Conservation (phyloP, 257 asterid genomes). For the Leonotis leonurus region DNA sequence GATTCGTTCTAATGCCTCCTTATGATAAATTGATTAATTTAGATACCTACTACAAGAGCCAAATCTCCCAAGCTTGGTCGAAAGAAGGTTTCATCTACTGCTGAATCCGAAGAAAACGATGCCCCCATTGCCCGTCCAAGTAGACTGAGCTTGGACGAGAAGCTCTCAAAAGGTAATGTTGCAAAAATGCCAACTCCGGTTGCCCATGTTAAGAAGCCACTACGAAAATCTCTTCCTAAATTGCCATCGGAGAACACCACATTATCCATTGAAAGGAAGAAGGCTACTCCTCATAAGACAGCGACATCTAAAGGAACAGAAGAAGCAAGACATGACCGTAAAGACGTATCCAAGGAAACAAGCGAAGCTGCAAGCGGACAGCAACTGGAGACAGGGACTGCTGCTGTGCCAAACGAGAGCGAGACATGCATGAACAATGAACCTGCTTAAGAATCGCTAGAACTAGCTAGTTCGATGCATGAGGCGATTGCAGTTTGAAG, state of each 20-base stretch:
- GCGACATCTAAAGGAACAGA: conserved; percentile 31
- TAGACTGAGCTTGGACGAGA: conserved; percentile 76
- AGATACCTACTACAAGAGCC: conserved; percentile 84
- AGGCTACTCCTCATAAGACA: conserved; percentile 30
- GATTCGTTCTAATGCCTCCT: not conserved
- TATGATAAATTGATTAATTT: conserved; percentile 6
- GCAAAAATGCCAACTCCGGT: conserved; percentile 37
- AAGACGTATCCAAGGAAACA: conserved; percentile 22
- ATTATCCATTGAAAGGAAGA: conserved; percentile 48
- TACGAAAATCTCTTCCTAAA: conserved; percentile 69
- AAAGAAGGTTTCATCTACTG: conserved; percentile 46
- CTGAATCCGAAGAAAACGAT: conserved; percentile 43
- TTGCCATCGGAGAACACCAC: conserved; percentile 65
- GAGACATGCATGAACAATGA: conserved; percentile 17
- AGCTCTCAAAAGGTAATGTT: conserved; percentile 32
- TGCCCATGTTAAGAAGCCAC: conserved; percentile 53
- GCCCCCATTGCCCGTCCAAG: conserved; percentile 29
- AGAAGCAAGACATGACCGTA: conserved; percentile 23
- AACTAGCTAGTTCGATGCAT: conserved; percentile 16
- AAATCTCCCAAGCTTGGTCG: conserved; percentile 91
- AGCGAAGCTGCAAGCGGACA: conserved; percentile 23
- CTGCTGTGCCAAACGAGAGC: conserved; percentile 17
- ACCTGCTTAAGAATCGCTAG: conserved; percentile 26
- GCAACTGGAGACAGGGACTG: conserved; percentile 6
- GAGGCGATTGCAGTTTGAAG: conserved; percentile 31